phyloP scores from a whole-genome alignment of 2,329 filamentous ascomycete genomes.

The Drechslerella coelobrocha region DNA sequence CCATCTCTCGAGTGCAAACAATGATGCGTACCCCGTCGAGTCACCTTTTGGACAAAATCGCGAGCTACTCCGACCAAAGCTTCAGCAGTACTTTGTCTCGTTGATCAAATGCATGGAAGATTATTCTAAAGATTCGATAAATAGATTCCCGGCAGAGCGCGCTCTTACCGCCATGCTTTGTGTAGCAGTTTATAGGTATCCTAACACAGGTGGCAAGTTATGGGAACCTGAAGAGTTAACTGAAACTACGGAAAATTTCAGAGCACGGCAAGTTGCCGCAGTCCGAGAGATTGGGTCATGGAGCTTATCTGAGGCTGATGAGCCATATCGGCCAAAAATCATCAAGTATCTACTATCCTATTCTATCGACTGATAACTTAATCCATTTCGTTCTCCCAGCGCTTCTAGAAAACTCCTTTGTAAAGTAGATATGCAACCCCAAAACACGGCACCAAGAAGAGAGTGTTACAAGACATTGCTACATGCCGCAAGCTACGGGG shows the following conservation, averaged over 20 bases:
- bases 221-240: conserved; percentile 1
- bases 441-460: too few relatives aligned
- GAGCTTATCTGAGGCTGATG: not conserved
- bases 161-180: not conserved
- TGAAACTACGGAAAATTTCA: conserved; percentile 1
- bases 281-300: conserved; percentile 2
- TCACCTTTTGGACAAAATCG: conserved; percentile 8
- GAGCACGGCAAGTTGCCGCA: not conserved
- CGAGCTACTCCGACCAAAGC: not conserved
- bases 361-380: not conserved
- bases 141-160: not conserved
- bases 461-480: too few relatives aligned
- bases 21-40: not conserved
- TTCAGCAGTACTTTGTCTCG: conserved; percentile 6
- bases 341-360: not conserved
- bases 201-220: conserved; percentile 11
- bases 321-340: conserved; percentile 13
- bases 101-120: conserved; percentile 13
- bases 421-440: too few relatives aligned
- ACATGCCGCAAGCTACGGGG: too few relatives aligned
- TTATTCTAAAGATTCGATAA: not conserved
- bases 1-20: conserved; percentile 4
- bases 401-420: too few relatives aligned
- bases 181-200: conserved; percentile 5
- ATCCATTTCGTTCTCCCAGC: too few relatives aligned